Evolutionary conservation across 345 rosid genomes (phyloP), one percentile per base, ranked within the genome.

Genomic region (Citrus hindsii): DNA sequence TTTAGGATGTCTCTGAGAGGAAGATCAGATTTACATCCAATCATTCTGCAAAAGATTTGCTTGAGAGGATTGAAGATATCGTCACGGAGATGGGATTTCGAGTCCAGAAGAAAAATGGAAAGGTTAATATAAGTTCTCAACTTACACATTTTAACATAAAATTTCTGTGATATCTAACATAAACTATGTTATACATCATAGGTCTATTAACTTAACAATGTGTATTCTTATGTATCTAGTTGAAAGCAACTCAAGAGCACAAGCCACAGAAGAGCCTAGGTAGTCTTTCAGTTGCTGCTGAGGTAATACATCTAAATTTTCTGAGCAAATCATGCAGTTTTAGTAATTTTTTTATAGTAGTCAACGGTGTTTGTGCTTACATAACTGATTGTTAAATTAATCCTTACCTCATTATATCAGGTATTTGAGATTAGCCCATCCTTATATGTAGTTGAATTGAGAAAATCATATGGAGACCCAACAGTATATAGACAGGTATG

Each of bases 21-120:
- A 95, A 91, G 82, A 88, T 93, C 83, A 90, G 97, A 79, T 95
- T 95, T 77, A 90, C 99, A 73, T 95, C 98, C 78, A 87, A 88
- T 89, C 90, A 76, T 76, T 89, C 90, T 2, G 87, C 86, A 10
- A 94, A 87, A 82, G 90, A 95, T 78, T 84, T 93, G 89, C 85
- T 92, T 3, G 90, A 90, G 85, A 91, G 87, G 87, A 93, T 95
- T 21, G 95, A 93, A 76, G 82, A 84, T 65, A 84, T 77, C 2
- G 96, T 82, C 19, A 91, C 84, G 4, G 88, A 89, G 83, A 95
- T 95, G 99, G 98, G 99, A 79, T 95, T 85, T 79, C 89, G 83
- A 69, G 97, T 92, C 76, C 94, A 84, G 64, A 95, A 89, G 86
- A 95, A 84, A 85, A 89, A 93, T 74, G 96, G 95, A 25, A 90